Base-by-base conservation (phyloP, 352 stramenopile species). In the Phytophthora citricola region DNA sequence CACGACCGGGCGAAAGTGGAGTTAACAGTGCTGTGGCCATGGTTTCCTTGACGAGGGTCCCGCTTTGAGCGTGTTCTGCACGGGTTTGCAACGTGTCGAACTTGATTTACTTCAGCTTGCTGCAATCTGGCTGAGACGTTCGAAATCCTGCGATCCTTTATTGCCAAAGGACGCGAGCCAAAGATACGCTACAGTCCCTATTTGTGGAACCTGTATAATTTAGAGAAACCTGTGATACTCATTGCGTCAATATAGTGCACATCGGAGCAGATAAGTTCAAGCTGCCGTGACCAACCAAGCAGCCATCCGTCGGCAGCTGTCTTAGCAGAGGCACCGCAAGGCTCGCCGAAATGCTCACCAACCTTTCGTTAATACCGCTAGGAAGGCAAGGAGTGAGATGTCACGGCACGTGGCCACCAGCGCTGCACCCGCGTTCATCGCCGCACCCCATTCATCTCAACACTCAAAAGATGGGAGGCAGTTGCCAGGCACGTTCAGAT, bases 31-130 rank as follows among this genome's bases (percentile, higher is more conserved):
- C 29, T n/a, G 26, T 41, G 38, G 54, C 29, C 22, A 15, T 12
- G 27, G 26, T 12, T 34, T 58, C 51, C 31, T 46, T 43, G 36
- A 43, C 15, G 36, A 43, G 36, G 36, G 36, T 8, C 36, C 36
- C 36, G 36, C 36, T 43, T 43, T 20, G 12, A 15, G 36, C 36
- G 32, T n/a, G 34, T 32, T 60, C 12, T 60, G 52, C 27, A 32
- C 52, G 41, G 41, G 54, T 45, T 62, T 63, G 45, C 56, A 45
- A 64, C 56, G 57, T 44, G 34, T 57, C 45, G 57, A 64, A 64
- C 57, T 64, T 64, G 57, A 64, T 64, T 64, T 64, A 62, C 57
- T 64, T 64, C 57, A 64, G 57, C 2, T 53, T 54, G 45, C 43
- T 43, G 36, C 36, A 17, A 32, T 27, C 8, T 29, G 6, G 52